phyloP scores from a whole-genome alignment of 257 asterid genomes.

The Solanum microdontum region DNA sequence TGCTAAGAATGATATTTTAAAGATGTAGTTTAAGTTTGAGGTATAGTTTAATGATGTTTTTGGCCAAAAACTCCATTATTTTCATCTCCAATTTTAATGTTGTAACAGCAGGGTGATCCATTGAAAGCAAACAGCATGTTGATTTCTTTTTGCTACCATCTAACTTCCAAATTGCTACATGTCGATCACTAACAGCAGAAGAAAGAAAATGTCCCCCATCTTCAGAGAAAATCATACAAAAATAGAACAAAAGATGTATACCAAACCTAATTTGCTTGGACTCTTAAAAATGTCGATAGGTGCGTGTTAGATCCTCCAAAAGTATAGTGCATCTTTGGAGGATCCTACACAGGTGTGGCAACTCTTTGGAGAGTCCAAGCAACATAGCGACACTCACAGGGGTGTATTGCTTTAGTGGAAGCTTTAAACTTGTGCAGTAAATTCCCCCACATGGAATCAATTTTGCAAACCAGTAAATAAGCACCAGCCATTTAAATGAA shows the following conservation, averaged over 20 bases:
- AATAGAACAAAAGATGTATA: neutral
- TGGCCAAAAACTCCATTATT: conserved; percentile 5
- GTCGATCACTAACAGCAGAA: conserved; percentile 18
- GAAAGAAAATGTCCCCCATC: conserved; percentile 43
- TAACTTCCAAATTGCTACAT: conserved; percentile 71
- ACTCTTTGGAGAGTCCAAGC: neutral
- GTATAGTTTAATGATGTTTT: no score
- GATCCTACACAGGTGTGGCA: neutral
- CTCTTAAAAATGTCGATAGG: neutral
- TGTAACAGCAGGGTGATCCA: conserved; percentile 80
- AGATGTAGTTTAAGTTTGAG: no score
- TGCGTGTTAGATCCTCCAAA: neutral
- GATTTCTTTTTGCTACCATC: conserved; percentile 59
- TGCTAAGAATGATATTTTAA: no score
- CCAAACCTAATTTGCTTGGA: neutral
- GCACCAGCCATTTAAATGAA: conserved; percentile 62
- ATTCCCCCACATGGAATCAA: conserved; percentile 47
- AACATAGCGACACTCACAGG: conserved; percentile 46
- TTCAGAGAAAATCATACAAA: conserved; percentile 23
- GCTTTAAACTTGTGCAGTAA: conserved; percentile 67
- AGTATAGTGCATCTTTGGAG: neutral
- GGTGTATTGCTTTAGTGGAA: conserved; percentile 16
- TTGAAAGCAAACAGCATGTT: conserved; percentile 42
- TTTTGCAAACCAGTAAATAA: conserved; percentile 71
- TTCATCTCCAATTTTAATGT: conserved; percentile 15